A percentile compares a stretch with the other conserved stretches of the same genome.
Conservation (phyloP, 2,329 filamentous ascomycete genomes). For the Fusarium circinatum region DNA sequence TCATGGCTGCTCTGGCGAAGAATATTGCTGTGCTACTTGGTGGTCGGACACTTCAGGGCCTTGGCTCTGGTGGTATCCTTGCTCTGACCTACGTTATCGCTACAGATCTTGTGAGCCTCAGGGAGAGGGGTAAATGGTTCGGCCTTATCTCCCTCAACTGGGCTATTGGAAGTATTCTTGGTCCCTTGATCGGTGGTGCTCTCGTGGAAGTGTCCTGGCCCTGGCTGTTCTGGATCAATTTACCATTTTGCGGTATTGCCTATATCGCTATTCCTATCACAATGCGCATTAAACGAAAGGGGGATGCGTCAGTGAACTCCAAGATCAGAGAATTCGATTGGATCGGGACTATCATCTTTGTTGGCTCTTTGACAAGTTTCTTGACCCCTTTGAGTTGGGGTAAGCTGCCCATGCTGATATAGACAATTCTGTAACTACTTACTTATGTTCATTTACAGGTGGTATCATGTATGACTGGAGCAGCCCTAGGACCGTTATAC, state of each 20-base stretch:
- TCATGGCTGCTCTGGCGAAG: constrained; percentile 37
- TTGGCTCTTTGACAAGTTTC: constrained; percentile 63
- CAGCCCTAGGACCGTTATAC: constrained; percentile 70
- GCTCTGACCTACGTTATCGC: constrained; percentile 58
- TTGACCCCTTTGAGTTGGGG: constrained; percentile 39
- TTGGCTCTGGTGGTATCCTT: constrained; percentile 62
- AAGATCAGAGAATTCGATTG: constrained; percentile 63
- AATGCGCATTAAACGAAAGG: constrained; percentile 31
- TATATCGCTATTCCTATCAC: constrained; percentile 36
- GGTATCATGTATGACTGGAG: constrained; percentile 73
- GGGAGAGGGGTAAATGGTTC: constrained; percentile 55
- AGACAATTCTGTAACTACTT: neutral
- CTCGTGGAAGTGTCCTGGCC: constrained; percentile 65
- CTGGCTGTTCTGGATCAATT: constrained; percentile 74
- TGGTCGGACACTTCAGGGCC: constrained; percentile 62
- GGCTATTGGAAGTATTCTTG: constrained; percentile 62
- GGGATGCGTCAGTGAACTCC: constrained; percentile 2
- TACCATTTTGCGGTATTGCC: constrained; percentile 58
- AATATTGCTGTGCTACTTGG: constrained; percentile 49
- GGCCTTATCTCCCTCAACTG: constrained; percentile 56
- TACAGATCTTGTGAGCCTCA: constrained; percentile 58
- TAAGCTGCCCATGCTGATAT: neutral
- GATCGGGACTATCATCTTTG: constrained; percentile 69
- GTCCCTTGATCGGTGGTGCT: constrained; percentile 59
- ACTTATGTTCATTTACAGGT: constrained; percentile 49